Base-by-base conservation (phyloP, 768 basidiomycete genomes). In the Kwoniella shandongensis region DNA sequence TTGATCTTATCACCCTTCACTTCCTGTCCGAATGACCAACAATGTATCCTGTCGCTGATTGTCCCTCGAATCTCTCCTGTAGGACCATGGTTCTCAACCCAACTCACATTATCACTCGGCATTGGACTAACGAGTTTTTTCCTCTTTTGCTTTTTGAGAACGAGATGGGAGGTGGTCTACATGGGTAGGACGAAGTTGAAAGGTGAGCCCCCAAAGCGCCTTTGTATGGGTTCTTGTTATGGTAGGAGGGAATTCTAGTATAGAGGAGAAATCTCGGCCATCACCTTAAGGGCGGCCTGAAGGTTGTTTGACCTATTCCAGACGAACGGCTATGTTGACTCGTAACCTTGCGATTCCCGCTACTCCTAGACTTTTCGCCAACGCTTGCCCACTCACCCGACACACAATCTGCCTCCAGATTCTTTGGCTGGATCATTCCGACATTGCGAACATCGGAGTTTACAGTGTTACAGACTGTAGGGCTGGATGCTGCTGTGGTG, bases 361-460 rank as follows among this genome's bases (percentile, higher is more conserved):
- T 27, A 17, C 23, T 32, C 40, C 13, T n/a, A 73, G 65, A 69
- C 52, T 66, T 69, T 51, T 68, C 65, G 11, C 69, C 67, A 2
- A 54, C 63, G 1, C 61, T 61, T 2, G 66, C 69, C 11, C 72
- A 73, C 46, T 51, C 63, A 5, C 52, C 62, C 20, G 65, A 64
- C 20, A 35, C 40, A 3, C 57, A 61, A n/a, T 44, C 48, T 7
- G 23, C 53, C 12, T 39, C 52, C 4, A 42, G 54, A 0, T 89
- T 96, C 79, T 91, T 96, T 77, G 91, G 91, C 23, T 99, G 96
- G 94, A 88, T 99, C 50, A 78, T 94, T 65, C 94, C 94, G 1
- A 98, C 94, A 0, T 82, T 97, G 40, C 80, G 83, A 56, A 91
- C 87, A 0, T 92, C 89, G 42, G 94, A 99, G 73, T 92, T 89